phyloP scores from a whole-genome alignment of 768 basidiomycete species.

The Austroboletus festivus region DNA sequence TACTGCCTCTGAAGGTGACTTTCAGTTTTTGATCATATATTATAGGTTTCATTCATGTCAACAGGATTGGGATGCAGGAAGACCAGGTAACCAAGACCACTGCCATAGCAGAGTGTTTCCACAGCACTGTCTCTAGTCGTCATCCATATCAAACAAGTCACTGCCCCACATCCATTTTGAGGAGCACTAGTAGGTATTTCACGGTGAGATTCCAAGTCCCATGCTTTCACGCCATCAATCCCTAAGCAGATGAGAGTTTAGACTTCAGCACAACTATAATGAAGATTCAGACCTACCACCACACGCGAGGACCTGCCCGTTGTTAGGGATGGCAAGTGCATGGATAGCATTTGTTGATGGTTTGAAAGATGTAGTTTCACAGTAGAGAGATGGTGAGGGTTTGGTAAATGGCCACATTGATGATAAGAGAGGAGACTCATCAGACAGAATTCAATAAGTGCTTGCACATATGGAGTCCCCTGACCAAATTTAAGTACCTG shows the following conservation, averaged over 20 bases:
- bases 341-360: not conserved
- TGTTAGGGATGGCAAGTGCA: slow-evolving; percentile 1
- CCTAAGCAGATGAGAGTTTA: too few species aligned
- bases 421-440: too few species aligned
- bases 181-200: not conserved
- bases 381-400: too few species aligned
- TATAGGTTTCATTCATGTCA: slow-evolving; percentile 3
- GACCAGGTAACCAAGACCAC: slow-evolving; percentile 1
- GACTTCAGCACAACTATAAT: not conserved
- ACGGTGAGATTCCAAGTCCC: slow-evolving; percentile 2
- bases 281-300: not conserved
- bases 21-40: not conserved
- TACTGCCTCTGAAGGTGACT: slow-evolving; percentile 1
- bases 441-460: too few species aligned
- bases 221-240: not conserved
- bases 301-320: not conserved
- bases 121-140: not conserved
- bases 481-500: too few species aligned
- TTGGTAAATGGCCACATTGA: too few species aligned
- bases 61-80: slow-evolving; percentile 2
- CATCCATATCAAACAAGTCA: slow-evolving; percentile 2
- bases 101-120: slow-evolving; percentile 11
- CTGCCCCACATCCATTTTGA: not conserved
- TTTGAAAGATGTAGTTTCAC: too few species aligned
- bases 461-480: too few species aligned